Conservation (phyloP, 78 protist genomes). For the Dictyostelium purpureum region DNA sequence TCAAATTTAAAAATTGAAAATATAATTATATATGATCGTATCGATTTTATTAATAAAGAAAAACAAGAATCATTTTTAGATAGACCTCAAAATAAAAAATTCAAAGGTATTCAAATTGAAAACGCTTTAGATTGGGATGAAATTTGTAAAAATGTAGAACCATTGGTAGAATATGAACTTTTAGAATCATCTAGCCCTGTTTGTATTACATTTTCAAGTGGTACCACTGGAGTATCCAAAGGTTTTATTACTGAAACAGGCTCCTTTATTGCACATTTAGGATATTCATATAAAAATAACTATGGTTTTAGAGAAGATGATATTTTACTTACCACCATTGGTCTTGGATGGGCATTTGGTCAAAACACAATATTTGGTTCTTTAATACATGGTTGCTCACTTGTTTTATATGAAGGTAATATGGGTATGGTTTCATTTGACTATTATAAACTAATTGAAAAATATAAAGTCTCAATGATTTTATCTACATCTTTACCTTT, state of each 20-base stretch:
- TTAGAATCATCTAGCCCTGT: not conserved
- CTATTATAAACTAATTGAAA: no score
- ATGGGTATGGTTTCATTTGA: no score
- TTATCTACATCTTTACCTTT: no score
- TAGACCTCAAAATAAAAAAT: not conserved
- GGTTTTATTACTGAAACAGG: not conserved
- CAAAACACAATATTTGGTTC: not conserved
- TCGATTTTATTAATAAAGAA: not conserved
- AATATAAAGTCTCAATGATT: no score
- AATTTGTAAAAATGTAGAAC: not conserved
- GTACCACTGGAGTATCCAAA: not conserved
- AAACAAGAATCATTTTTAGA: not conserved
- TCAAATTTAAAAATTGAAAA: not conserved
- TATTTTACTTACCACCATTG: not conserved
- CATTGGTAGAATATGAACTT: not conserved
- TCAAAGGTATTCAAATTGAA: no score
- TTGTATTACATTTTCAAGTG: not conserved
- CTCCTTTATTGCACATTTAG: not conserved
- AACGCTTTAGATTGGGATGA: not conserved
- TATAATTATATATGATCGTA: not conserved
- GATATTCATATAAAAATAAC: not conserved
- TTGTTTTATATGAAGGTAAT: no score
- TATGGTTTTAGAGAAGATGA: not conserved
- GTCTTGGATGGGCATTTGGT: not conserved
- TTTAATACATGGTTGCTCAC: not conserved